Conservation (phyloP, 345 rosid species). For the Mercurialis annua region DNA sequence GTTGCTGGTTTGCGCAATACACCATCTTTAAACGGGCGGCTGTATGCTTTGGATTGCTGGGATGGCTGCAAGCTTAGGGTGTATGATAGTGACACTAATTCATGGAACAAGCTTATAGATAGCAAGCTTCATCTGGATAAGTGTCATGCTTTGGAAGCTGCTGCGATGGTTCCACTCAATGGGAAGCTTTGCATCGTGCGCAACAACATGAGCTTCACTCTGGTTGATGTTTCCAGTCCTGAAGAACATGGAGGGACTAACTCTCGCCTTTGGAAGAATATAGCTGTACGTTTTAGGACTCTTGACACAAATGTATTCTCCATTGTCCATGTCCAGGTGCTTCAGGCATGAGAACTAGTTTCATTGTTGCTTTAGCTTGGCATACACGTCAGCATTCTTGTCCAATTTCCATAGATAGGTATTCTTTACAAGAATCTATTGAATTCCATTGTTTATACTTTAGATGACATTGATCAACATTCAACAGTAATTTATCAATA, state of each 20-base stretch:
- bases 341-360: constrained; percentile 65
- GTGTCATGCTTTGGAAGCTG: constrained; percentile 83
- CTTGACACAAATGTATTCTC: constrained; percentile 81
- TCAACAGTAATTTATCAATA: constrained; percentile 16
- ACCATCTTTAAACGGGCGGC: constrained; percentile 61
- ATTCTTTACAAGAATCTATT: neutral
- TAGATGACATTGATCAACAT: constrained; percentile 11
- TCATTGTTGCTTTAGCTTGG: constrained; percentile 19
- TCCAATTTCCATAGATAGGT: constrained; percentile 3
- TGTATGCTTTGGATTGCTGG: constrained; percentile 81
- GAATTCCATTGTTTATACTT: constrained; percentile 19
- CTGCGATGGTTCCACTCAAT: constrained; percentile 79
- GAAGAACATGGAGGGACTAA: constrained; percentile 55
- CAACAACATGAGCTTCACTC: constrained; percentile 92
- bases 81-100: constrained; percentile 61
- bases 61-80: constrained; percentile 91
- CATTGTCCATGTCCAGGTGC: constrained; percentile 91
- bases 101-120: constrained; percentile 85
- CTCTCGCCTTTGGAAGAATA: constrained; percentile 83
- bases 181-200: constrained; percentile 88
- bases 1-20: constrained; percentile 93
- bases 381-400: constrained; percentile 13
- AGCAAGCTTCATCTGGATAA: constrained; percentile 86
- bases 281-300: constrained; percentile 65
- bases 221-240: constrained; percentile 80